phyloP scores from a whole-genome alignment of 257 asterid genomes.

The Nicotiana tomentosiformis region DNA sequence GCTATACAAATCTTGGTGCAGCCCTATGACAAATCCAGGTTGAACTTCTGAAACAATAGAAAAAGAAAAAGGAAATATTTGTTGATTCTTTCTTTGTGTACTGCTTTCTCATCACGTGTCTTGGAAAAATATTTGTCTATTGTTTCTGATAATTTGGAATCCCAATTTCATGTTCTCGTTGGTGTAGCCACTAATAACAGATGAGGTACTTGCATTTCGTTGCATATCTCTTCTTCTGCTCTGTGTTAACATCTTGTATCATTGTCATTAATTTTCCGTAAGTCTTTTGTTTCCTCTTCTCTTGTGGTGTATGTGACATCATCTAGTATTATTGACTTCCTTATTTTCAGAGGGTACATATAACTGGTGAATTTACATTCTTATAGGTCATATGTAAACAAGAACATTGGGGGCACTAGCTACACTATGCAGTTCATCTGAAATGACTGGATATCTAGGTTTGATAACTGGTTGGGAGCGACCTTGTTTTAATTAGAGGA shows the following conservation, averaged over 20 bases:
- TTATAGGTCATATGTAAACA: too few species aligned
- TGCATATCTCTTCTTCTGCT: neutral
- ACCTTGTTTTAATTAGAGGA: neutral
- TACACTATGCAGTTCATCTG: neutral
- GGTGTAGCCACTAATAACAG: neutral
- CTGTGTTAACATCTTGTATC: neutral
- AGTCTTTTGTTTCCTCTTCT: neutral
- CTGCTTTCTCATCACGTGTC: neutral
- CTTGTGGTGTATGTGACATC: neutral
- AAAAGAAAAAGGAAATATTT: neutral
- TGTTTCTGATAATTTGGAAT: neutral
- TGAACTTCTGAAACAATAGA: neutral
- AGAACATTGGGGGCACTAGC: neutral
- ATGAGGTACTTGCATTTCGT: neutral
- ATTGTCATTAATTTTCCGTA: neutral
- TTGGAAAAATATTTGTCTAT: neutral
- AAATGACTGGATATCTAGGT: neutral
- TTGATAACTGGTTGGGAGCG: neutral
- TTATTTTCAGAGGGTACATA: neutral
- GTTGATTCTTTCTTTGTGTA: neutral
- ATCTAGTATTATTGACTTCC: neutral
- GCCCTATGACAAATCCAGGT: constrained; percentile 98
- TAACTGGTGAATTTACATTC: too few species aligned
- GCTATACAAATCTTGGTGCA: constrained; percentile 46
- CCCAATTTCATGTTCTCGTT: neutral